Base-by-base conservation (phyloP, 2,329 filamentous ascomycete species). In the Fusarium sp. region DNA sequence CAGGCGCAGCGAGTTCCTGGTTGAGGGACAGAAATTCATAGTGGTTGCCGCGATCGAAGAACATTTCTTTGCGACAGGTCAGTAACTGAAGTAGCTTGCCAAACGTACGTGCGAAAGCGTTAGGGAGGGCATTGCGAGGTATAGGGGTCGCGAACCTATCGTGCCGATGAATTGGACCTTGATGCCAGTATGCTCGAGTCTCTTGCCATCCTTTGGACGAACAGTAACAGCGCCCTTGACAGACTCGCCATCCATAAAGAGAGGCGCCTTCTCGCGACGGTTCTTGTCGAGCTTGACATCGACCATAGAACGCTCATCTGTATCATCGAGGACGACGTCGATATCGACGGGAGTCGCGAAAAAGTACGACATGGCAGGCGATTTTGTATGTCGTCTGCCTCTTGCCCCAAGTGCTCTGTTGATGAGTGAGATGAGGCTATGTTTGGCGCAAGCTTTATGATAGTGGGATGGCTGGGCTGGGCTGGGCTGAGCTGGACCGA, bases 151-250 rank as follows among this genome's bases (percentile, higher is more conserved):
- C 85, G 72, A 86, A 96, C 94, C 94, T 87, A 99, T 99, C 73
- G 95, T 97, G 82, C 96, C 96, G 79, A 99, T 98, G 86, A 99
- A 99, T 83, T 99, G 96, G 79, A 99, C 96, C 86, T 99, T 99
- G 89, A 99, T 98, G 78, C 96, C 96, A 17, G 95, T 98, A 84
- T 99, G 96, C 84, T 99, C 96, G 80, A 99, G 88, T 71, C 96
- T 91, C 88, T 98, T 98, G 81, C 96, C 96, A 88, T 99, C 96
- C 85, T 99, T 99, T 56, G 96, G 96, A 77, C 96, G 88, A 77
- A 99, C 92, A 13, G 96, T 99, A 70, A 99, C 95, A 58, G 93
- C 93, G 79, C 96, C 96, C 87, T 97, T 98, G 81, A 99, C 96
- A 47, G 95, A 98, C 87, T 99, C 96, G 78, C 97, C 96, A 82